Evolutionary conservation across 2,329 filamentous ascomycete genomes (phyloP).

Genomic region (Xylariaceae sp.): DNA sequence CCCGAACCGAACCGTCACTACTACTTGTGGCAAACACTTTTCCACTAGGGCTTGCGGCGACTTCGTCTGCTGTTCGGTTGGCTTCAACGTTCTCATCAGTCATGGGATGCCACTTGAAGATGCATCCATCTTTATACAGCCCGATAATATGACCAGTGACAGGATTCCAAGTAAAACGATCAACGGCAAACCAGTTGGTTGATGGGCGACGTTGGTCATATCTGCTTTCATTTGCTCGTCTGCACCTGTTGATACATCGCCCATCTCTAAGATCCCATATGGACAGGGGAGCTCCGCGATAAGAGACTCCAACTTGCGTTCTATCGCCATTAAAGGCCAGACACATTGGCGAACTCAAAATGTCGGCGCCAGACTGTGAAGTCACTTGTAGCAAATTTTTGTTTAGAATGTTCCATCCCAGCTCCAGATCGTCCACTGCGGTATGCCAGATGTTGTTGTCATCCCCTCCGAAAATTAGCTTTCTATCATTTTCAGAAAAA

Average conservation of each 20-base stretch:
- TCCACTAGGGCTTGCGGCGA: conserved; percentile 14
- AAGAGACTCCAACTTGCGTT: conserved; percentile 4
- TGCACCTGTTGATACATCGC: conserved; percentile 8
- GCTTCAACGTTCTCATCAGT: no score
- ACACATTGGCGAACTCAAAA: background rate
- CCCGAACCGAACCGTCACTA: conserved; percentile 14
- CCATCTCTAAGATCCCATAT: conserved; percentile 4
- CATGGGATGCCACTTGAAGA: conserved; percentile 25
- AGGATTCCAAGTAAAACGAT: conserved; percentile 18
- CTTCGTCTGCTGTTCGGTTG: no score
- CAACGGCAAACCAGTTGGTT: conserved; percentile 9
- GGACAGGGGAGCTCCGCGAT: conserved; percentile 3
- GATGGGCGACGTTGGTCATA: conserved; percentile 2
- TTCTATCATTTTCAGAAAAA: background rate
- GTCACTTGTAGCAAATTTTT: background rate
- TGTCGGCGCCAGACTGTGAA: background rate
- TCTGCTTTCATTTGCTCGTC: no score
- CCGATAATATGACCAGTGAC: conserved; percentile 20
- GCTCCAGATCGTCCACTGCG: background rate
- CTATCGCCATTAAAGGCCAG: conserved; percentile 4
- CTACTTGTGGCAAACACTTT: conserved; percentile 17
- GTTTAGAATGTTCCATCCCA: conserved; percentile 3
- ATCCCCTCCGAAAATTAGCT: conserved; percentile 2
- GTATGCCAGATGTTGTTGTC: conserved; percentile 2
- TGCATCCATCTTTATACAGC: conserved; percentile 18